Evolutionary conservation across 331 rosid genomes (phyloP).

Genomic region (Spiraea crenata): DNA sequence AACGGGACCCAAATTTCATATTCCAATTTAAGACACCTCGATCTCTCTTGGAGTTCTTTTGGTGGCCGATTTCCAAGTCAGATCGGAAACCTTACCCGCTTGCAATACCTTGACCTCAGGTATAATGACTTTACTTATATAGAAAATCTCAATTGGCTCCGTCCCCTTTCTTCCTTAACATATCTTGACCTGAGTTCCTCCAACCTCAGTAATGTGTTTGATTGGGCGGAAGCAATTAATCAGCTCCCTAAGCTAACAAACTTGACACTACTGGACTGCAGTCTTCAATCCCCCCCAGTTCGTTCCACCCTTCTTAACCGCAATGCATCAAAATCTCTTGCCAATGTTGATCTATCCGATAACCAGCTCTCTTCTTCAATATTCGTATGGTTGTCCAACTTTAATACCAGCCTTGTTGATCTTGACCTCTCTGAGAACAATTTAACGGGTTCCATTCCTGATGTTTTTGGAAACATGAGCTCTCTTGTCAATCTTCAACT

Average conservation of each 20-base stretch:
- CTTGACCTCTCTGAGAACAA: not conserved
- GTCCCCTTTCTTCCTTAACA: not conserved
- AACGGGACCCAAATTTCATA: not conserved
- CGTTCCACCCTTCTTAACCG: not conserved
- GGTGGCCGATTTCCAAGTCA: not conserved
- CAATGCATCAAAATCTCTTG: conserved; percentile 9
- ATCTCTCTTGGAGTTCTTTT: conserved; percentile 1
- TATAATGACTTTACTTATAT: not conserved
- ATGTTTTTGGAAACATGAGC: conserved; percentile 2
- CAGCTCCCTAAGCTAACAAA: too few species aligned
- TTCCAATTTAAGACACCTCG: not conserved
- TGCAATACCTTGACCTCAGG: not conserved
- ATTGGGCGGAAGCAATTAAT: too few species aligned
- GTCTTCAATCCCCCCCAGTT: not conserved
- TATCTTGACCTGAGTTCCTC: rapidly evolving
- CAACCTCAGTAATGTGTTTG: not conserved
- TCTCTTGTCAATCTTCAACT: not conserved
- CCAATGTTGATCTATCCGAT: not conserved
- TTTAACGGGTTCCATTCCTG: conserved; percentile 10
- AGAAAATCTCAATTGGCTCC: not conserved
- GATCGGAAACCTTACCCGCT: not conserved
- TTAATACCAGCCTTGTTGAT: not conserved
- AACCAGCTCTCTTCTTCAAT: not conserved
- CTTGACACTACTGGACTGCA: rapidly evolving
- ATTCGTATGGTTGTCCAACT: conserved; percentile 3